Conservation (phyloP, 768 basidiomycete species). For the Suillus americanus region DNA sequence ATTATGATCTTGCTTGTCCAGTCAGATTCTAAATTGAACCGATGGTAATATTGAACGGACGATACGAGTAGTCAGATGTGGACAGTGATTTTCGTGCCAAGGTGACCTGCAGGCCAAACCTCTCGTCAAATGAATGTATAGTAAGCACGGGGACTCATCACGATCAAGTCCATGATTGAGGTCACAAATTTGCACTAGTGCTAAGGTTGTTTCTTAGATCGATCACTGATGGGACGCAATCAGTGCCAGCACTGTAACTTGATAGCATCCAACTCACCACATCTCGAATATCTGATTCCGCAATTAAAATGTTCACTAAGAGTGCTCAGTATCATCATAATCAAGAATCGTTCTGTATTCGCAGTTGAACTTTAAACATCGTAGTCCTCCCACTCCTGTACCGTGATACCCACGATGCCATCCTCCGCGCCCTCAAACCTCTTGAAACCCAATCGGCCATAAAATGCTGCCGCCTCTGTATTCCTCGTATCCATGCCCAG, state of each 20-base stretch:
- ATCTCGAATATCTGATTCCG: background rate
- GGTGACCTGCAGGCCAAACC: background rate
- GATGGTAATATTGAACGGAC: background rate
- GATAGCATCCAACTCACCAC: background rate
- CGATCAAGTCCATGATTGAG: background rate
- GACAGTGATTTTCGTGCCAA: background rate
- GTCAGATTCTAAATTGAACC: background rate
- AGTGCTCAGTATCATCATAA: background rate
- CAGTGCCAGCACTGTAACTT: background rate
- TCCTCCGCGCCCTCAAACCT: conserved; percentile 51
- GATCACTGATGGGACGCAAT: background rate
- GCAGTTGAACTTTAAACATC: background rate
- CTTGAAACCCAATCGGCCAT: conserved; percentile 60
- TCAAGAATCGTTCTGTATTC: background rate
- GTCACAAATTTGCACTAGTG: background rate
- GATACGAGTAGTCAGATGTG: background rate
- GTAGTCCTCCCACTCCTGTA: conserved; percentile 35
- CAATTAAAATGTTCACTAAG: background rate
- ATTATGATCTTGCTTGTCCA: background rate
- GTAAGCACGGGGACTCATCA: background rate
- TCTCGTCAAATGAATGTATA: background rate
- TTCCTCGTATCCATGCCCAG: conserved; percentile 69
- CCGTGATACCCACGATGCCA: conserved; percentile 54
- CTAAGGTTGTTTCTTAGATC: background rate
- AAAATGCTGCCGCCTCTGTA: conserved; percentile 57